Percentiles rank a stretch among this genome's conserved stretches.
Conservation (phyloP, 768 basidiomycete species). For the Fomitopsis serialis region DNA sequence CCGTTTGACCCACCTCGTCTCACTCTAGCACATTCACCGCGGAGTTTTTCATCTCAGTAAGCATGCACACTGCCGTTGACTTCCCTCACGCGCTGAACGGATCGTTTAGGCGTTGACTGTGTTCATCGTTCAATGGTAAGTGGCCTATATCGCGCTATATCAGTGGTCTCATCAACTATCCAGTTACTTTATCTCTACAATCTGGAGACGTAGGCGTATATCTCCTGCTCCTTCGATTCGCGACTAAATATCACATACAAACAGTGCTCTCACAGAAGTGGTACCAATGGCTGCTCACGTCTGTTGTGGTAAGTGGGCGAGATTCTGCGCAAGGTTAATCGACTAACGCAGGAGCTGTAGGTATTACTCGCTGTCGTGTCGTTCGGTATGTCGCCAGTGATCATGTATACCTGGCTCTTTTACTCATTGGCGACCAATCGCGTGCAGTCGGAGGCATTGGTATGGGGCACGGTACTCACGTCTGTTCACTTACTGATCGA, state of each 20-base stretch:
- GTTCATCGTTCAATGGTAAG: neutral
- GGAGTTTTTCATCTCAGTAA: neutral
- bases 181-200: slow-evolving; percentile 1
- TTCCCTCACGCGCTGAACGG: neutral
- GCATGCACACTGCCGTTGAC: too few species aligned
- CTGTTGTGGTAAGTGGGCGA: neutral
- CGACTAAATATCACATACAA: neutral
- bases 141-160: neutral
- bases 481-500: neutral
- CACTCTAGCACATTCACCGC: neutral
- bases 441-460: slow-evolving; percentile 1
- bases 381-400: neutral
- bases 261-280: neutral
- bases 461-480: neutral
- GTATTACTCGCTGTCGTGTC: neutral
- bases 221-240: neutral
- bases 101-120: neutral
- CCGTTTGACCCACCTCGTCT: neutral
- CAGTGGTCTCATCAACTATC: neutral
- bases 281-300: neutral
- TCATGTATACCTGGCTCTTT: neutral
- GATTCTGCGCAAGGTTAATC: too few species aligned
- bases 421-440: neutral
- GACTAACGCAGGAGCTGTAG: too few species aligned
- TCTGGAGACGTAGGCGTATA: neutral